Base-by-base conservation (phyloP, 257 asterid genomes). In the Solanum commersonii region DNA sequence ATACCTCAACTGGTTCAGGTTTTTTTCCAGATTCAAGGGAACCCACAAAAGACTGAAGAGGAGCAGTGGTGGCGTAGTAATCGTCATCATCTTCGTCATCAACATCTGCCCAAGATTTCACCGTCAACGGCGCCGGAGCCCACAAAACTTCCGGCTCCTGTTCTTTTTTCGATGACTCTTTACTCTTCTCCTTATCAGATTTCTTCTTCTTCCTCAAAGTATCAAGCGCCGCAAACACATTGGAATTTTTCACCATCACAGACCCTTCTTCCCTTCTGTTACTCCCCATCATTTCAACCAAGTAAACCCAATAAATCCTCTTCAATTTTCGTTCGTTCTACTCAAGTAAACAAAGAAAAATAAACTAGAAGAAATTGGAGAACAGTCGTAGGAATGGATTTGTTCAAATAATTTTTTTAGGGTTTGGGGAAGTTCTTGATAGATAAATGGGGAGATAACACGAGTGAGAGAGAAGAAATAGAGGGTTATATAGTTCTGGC, bases 41-140 rank as follows among this genome's bases (percentile, higher is more conserved):
- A 78, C 93, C 93, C 94, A 95, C 93, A 73, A 93, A 76, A 6
- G 95, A 93, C 90, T 89, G 92, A 34, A 96, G 98, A 85, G 97
- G 98, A 82, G 95, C 97, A 49, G 94, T 92, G 60, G 96, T 95
- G 25, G 98, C 96, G 87, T 93, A 95, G 90, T 95, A 95, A 85
- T 93, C 96, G 65, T 95, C 97, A 83, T 94, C 98, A 27, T 95
- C 98, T 86, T 94, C 98, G 16, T 95, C 98, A 82, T 94, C 98
- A 86, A 94, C 98, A 91, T 94, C 98, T 0, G 97, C 98, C 98
- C 97, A 95, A 7, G 96, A 94, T 83, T 92, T 95, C 84, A 81
- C 94, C 4, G 94, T 90, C 91, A 95, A 87, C 52, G 98, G 97
- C 4, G 97, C 92, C 2, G 97, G 97, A 83, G 96, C 93, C 98